Evolutionary conservation across 148 eudicot species (phyloP), one percentile per base, ranked within the genome.

Genomic region (Pharnaceum exiguum): DNA sequence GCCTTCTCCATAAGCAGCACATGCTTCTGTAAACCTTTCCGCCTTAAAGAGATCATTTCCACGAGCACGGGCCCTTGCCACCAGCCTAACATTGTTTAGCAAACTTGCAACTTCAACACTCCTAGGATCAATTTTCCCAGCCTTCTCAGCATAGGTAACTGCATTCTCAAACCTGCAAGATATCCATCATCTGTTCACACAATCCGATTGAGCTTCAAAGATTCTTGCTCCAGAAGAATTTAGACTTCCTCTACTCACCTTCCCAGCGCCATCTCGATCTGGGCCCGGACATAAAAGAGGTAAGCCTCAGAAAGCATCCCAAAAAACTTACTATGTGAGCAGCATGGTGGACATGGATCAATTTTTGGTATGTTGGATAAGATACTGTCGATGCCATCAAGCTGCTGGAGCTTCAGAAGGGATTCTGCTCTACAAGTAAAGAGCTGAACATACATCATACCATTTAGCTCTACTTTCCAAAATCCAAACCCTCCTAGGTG

Each of bases 261-360:
- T 82, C 98, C 98, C 51, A 56, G 60, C 21, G 98, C 78, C 88
- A 88, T 77, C 70, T 88, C 90, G 73, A 88, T 68, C 63, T 85
- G 88, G 69, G 94, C 87, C 60, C 73, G 77, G 49, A 93, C 94
- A 63, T 73, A 81, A 46, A 73, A 76, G 55, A 67, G 56, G 66
- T 93, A 93, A 63, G 96, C 96, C 67, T 85, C 95, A 29, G 71
- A 77, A 62, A 69, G 81, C 84, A 88, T 93, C 68, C 95, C 96
- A 56, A 88, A 88, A 69, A 85, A 83, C 67, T 79, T 85, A 36
- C 71, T 59, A 22, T 78, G 69, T 24, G 81, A 72, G 71, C 74
- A 72, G 51, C 80, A 75, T 5, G 38, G 52, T 39, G 64, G 70
- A 48, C 68, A 65, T 30, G 77, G 68, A 61, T 80, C 83, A 31